A percentile compares a stretch with the other conserved stretches of the same genome.
These are phyloP conservation scores for Solanum raphanifolium DNA, from an alignment of 257 asterid species.

Conservation along the genomic window DNA sequence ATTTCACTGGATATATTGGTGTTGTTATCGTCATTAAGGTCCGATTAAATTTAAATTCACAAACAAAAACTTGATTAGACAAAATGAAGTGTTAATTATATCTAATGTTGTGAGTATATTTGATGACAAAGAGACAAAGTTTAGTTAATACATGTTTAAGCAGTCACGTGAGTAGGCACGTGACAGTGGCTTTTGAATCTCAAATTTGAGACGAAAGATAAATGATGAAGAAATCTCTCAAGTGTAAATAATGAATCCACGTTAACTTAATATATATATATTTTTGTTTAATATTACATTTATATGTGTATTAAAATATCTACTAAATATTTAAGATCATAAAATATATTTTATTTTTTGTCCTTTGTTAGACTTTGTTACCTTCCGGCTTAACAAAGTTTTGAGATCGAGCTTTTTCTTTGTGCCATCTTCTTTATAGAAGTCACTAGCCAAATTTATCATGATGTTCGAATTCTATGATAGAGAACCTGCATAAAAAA, in stretches of 20 bases:
- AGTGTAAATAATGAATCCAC: not conserved
- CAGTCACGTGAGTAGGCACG: conserved; percentile 8
- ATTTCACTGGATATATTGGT: too few species aligned
- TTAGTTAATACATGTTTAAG: not conserved
- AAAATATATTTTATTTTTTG: too few species aligned
- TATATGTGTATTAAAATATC: too few species aligned
- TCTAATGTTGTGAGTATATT: not conserved
- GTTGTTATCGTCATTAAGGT: not conserved
- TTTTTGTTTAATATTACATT: not conserved
- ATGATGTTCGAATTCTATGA: accelerated
- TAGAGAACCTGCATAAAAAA: too few species aligned
- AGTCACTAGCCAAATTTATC: accelerated
- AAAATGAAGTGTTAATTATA: not conserved
- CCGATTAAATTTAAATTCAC: not conserved
- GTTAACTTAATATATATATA: not conserved
- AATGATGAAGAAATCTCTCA: not conserved
- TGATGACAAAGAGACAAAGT: conserved; percentile 6
- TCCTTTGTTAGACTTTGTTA: too few species aligned
- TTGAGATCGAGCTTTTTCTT: not conserved
- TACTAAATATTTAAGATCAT: too few species aligned
- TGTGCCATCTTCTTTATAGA: not conserved
- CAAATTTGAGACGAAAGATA: not conserved
- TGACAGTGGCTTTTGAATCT: not conserved
- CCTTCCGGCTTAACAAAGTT: too few species aligned
- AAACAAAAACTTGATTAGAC: not conserved